phyloP scores from a whole-genome alignment of 1,284 basidiomycete genomes.

The Irpex sp. region DNA sequence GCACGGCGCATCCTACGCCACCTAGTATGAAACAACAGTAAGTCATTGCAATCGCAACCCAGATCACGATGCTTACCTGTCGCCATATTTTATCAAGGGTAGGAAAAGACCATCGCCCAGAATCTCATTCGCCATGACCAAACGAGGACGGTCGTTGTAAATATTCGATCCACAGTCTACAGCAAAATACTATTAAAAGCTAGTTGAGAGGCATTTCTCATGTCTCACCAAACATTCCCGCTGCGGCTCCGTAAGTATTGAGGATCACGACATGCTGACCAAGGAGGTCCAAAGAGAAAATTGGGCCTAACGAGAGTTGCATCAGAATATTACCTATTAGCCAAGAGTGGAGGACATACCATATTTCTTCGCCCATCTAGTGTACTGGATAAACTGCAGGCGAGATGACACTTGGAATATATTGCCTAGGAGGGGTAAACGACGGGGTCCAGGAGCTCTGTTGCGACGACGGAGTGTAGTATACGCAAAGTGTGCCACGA shows the following conservation, averaged over 20 bases:
- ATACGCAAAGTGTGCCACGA: too few species aligned
- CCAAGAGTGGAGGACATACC: constrained; percentile 8
- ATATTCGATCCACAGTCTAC: constrained; percentile 39
- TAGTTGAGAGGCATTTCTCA: too few species aligned
- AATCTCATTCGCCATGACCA: constrained; percentile 54
- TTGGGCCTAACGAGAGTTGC: constrained; percentile 36
- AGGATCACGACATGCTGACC: constrained; percentile 56
- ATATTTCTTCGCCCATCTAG: constrained; percentile 17
- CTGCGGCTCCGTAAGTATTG: constrained; percentile 46
- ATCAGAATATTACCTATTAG: not conserved
- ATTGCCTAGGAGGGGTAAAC: constrained; percentile 56
- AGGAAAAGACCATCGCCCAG: not conserved
- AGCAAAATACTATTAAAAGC: not conserved
- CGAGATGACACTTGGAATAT: constrained; percentile 47
- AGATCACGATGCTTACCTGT: not conserved
- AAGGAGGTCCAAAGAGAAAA: constrained; percentile 55
- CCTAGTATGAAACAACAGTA: not conserved
- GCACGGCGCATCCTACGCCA: not conserved
- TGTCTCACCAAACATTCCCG: constrained; percentile 54
- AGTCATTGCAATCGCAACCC: not conserved
- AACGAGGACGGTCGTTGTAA: constrained; percentile 58
- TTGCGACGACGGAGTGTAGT: too few species aligned
- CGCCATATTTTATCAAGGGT: not conserved
- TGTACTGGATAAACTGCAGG: constrained; percentile 29
- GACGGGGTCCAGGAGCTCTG: constrained; percentile 51